These are phyloP conservation scores for Salix dunnii DNA, from an alignment of 345 rosid species.

Conservation along the genomic window DNA sequence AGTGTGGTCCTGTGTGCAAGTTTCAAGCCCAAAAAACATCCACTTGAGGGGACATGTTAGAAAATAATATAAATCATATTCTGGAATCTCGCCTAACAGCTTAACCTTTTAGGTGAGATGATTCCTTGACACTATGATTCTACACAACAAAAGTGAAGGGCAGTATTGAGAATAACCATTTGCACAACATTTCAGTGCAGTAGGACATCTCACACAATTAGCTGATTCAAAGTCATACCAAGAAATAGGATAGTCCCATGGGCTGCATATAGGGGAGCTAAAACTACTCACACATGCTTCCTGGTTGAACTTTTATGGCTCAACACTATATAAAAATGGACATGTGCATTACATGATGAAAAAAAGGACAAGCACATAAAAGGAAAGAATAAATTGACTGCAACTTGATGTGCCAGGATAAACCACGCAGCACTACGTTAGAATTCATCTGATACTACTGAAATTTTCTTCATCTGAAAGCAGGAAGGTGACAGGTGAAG, in stretches of 20 bases:
- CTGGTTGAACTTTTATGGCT: not conserved
- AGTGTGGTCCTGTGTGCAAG: too few relatives aligned
- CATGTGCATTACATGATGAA: not conserved
- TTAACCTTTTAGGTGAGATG: too few relatives aligned
- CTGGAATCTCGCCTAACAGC: too few relatives aligned
- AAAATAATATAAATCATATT: too few relatives aligned
- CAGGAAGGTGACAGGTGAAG: not conserved
- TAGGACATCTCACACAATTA: not conserved
- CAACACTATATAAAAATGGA: not conserved
- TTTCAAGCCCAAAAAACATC: too few relatives aligned
- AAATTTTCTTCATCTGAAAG: not conserved
- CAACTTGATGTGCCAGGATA: not conserved
- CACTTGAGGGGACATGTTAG: too few relatives aligned
- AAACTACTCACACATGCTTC: not conserved
- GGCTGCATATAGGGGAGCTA: not conserved
- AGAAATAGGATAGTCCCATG: not conserved
- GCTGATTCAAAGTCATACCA: slow-evolving; percentile 3
- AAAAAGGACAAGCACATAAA: not conserved
- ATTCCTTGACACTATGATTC: not conserved
- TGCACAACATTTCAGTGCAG: not conserved
- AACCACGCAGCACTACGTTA: not conserved
- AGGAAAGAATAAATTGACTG: too few relatives aligned
- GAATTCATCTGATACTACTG: not conserved
- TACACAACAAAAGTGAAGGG: not conserved
- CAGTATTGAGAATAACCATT: not conserved